Evolutionary conservation across 2,329 filamentous ascomycete genomes (phyloP).

Genomic region (Colletotrichum sp.): DNA sequence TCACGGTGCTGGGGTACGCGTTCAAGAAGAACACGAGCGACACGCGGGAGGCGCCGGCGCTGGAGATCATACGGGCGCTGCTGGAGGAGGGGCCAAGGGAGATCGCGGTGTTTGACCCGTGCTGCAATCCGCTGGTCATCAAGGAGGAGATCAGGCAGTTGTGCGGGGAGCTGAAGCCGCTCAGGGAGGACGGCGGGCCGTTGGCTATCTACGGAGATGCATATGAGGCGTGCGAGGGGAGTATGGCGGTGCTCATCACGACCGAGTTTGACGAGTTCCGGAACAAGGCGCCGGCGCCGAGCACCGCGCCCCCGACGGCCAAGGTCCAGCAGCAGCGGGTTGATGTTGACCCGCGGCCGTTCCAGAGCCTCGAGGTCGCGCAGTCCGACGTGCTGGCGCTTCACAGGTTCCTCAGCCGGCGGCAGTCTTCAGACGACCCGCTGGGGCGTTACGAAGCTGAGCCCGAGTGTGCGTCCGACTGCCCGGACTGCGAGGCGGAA

Average conservation of each 20-base stretch:
- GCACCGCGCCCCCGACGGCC: background rate
- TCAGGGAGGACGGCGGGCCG: conserved; percentile 43
- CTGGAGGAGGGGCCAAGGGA: conserved; percentile 68
- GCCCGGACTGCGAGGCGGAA: conserved; percentile 55
- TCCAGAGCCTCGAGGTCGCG: conserved; percentile 36
- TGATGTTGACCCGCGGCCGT: conserved; percentile 51
- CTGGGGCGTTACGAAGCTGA: conserved; percentile 48
- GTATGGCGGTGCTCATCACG: conserved; percentile 57
- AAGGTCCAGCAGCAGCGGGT: conserved; percentile 22
- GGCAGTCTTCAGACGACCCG: conserved; percentile 41
- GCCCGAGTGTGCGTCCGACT: conserved; percentile 49
- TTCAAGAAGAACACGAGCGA: conserved; percentile 84
- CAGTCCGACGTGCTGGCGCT: conserved; percentile 53
- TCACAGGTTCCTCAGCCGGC: conserved; percentile 44
- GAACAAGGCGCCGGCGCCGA: conserved; percentile 29
- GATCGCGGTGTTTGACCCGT: conserved; percentile 73
- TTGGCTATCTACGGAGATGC: conserved; percentile 53
- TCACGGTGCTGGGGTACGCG: conserved; percentile 75
- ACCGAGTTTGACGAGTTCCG: conserved; percentile 63
- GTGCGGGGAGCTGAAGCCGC: conserved; percentile 30
- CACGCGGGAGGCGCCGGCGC: conserved; percentile 72
- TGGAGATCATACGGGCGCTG: conserved; percentile 70
- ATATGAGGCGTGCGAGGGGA: conserved; percentile 51
- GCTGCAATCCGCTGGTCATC: conserved; percentile 56
- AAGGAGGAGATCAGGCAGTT: conserved; percentile 53